Evolutionary conservation across 768 basidiomycete species (phyloP).

Genomic region (Trametes cingulata): DNA sequence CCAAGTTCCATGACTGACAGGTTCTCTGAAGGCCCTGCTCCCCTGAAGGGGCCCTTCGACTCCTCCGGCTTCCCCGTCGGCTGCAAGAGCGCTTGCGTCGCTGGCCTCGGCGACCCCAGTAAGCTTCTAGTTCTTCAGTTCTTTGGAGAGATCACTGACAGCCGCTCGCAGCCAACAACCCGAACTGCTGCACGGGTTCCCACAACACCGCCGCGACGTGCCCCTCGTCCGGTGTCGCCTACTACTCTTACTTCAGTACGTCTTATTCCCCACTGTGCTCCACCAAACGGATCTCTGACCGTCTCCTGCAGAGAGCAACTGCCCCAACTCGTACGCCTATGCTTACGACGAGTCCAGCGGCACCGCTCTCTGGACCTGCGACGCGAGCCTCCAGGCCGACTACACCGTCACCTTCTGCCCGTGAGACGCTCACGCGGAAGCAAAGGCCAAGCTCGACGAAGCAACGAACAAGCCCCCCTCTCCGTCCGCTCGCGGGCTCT

Average conservation of each 20-base stretch:
- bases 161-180: conserved; percentile 45
- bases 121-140: not conserved
- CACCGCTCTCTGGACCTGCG: conserved; percentile 48
- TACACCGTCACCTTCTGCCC: conserved; percentile 52
- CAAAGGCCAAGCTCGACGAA: not conserved
- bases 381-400: conserved; percentile 35
- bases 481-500: too few species aligned
- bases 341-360: conserved; percentile 50
- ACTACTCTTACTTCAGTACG: conserved; percentile 50
- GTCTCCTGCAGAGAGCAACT: conserved; percentile 34
- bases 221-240: conserved; percentile 47
- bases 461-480: too few species aligned
- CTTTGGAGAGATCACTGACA: not conserved
- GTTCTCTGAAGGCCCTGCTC: conserved; percentile 27
- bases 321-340: conserved; percentile 51
- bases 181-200: conserved; percentile 64
- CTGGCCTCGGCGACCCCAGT: conserved; percentile 40
- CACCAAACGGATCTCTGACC: not conserved
- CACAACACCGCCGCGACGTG: conserved; percentile 55
- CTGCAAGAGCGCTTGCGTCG: conserved; percentile 45
- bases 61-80: conserved; percentile 39
- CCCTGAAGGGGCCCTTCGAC: conserved; percentile 37
- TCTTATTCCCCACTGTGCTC: not conserved
- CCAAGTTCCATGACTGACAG: conserved; percentile 10
- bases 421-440: not conserved